These are phyloP conservation scores for Massospora cicadina DNA, from an alignment of 371 early-diverging fungal species.

Conservation along the genomic window DNA sequence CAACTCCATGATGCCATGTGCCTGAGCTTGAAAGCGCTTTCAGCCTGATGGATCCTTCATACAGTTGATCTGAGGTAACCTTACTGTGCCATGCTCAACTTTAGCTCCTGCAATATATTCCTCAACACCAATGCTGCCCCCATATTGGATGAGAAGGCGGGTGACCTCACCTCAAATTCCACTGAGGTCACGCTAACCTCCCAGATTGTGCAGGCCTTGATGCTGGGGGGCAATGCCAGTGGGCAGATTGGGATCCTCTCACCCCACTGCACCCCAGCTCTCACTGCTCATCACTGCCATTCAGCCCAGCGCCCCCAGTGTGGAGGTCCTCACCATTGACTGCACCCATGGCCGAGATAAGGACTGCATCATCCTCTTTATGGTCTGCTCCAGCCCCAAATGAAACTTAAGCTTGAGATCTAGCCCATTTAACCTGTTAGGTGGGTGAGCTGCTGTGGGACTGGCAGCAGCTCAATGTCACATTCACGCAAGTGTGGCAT, in stretches of 20 bases:
- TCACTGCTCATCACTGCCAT: conserved; percentile 30
- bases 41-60: conserved; percentile 1
- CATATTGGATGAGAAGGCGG: conserved; percentile 14
- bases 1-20: no score
- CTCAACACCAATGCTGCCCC: conserved; percentile 57
- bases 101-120: conserved; percentile 45
- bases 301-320: conserved; percentile 13
- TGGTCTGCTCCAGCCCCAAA: conserved; percentile 64
- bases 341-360: conserved; percentile 87
- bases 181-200: background rate
- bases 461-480: conserved; percentile 94
- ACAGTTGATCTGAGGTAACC: background rate
- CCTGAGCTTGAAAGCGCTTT: no score
- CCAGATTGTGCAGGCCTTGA: conserved; percentile 32
- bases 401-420: conserved; percentile 27
- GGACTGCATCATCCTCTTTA: conserved; percentile 66
- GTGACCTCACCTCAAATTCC: background rate
- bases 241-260: conserved; percentile 62
- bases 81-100: background rate
- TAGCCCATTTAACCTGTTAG: conserved; percentile 16
- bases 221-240: conserved; percentile 40
- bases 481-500: conserved; percentile 80
- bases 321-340: conserved; percentile 75
- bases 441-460: conserved; percentile 76
- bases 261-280: conserved; percentile 71